phyloP scores from a whole-genome alignment of 1,284 basidiomycete genomes.

The Wolfiporia cocos region DNA sequence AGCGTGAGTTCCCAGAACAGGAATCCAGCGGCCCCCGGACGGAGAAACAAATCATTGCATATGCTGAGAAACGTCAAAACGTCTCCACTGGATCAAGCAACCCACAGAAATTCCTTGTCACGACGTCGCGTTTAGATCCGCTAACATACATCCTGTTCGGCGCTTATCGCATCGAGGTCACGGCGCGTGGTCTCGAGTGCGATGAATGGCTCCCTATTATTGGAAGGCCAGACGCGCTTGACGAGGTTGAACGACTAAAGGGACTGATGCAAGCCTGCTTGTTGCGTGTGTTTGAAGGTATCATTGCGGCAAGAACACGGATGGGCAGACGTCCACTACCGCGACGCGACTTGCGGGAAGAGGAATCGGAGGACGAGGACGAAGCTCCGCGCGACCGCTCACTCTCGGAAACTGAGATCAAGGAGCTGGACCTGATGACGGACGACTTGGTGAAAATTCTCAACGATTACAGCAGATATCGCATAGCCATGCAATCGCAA shows the following conservation, averaged over 20 bases:
- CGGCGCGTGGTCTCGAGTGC: conserved; percentile 71
- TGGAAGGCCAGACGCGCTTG: conserved; percentile 73
- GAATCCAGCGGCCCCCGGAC: conserved; percentile 33
- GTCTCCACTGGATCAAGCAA: conserved; percentile 41
- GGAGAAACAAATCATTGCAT: conserved; percentile 83
- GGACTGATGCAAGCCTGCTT: conserved; percentile 79
- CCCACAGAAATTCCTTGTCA: conserved; percentile 69
- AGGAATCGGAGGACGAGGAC: conserved; percentile 58
- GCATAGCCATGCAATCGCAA: conserved; percentile 46
- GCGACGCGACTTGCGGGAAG: conserved; percentile 47
- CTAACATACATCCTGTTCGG: conserved; percentile 93
- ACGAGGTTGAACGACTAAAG: conserved; percentile 85
- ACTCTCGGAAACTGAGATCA: conserved; percentile 60
- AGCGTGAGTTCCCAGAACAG: conserved; percentile 42
- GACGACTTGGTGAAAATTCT: conserved; percentile 70
- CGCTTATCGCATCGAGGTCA: conserved; percentile 70
- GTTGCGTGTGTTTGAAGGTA: conserved; percentile 89
- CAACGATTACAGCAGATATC: conserved; percentile 58
- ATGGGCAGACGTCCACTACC: conserved; percentile 28
- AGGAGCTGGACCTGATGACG: conserved; percentile 71
- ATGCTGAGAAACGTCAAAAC: conserved; percentile 82
- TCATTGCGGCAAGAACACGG: conserved; percentile 43
- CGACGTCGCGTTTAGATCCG: conserved; percentile 84
- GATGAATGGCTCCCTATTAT: conserved; percentile 90
- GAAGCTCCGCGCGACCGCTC: conserved; percentile 39